Percentiles rank a stretch among this genome's conserved stretches.
Evolutionary conservation across 805 yeast genomes (phyloP).

Genomic region (Yamadazyma sp.): DNA sequence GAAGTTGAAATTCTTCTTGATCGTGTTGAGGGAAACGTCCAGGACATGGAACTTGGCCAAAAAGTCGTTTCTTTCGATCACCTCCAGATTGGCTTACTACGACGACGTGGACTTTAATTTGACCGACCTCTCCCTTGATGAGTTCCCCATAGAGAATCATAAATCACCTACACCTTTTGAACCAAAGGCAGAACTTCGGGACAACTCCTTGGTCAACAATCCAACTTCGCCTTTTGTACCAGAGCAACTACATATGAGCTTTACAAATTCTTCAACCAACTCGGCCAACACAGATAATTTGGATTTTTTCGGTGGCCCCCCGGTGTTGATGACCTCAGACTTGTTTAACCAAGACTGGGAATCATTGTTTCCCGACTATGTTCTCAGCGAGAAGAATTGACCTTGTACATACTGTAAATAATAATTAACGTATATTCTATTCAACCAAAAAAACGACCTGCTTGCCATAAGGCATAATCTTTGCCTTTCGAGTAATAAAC

Average conservation of each 20-base stretch:
- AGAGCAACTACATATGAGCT: slow-evolving; percentile 8
- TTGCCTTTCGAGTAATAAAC: slow-evolving; percentile 7
- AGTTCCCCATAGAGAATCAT: slow-evolving; percentile 2
- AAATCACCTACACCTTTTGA: background rate
- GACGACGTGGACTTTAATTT: slow-evolving; percentile 15
- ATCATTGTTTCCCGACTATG: slow-evolving; percentile 47
- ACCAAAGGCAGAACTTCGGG: background rate
- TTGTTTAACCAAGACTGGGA: slow-evolving; percentile 51
- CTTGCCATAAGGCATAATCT: slow-evolving; percentile 5
- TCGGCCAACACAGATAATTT: slow-evolving; percentile 13
- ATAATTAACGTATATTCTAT: background rate
- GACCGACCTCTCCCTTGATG: slow-evolving; percentile 9
- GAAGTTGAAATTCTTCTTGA: slow-evolving; percentile 39
- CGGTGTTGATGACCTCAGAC: slow-evolving; percentile 51
- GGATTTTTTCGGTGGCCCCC: slow-evolving; percentile 52
- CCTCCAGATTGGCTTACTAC: slow-evolving; percentile 26
- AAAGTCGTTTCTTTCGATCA: slow-evolving; percentile 43
- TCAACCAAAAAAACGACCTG: background rate
- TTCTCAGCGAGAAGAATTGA: slow-evolving; percentile 25
- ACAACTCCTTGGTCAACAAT: slow-evolving; percentile 1
- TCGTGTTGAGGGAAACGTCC: slow-evolving; percentile 41
- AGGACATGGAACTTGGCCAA: slow-evolving; percentile 49
- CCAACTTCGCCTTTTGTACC: slow-evolving; percentile 2
- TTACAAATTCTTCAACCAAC: slow-evolving; percentile 6
- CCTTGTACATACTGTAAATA: too few relatives aligned